phyloP scores from a whole-genome alignment of 83 land plant genomes.

The Larix sibirica region DNA sequence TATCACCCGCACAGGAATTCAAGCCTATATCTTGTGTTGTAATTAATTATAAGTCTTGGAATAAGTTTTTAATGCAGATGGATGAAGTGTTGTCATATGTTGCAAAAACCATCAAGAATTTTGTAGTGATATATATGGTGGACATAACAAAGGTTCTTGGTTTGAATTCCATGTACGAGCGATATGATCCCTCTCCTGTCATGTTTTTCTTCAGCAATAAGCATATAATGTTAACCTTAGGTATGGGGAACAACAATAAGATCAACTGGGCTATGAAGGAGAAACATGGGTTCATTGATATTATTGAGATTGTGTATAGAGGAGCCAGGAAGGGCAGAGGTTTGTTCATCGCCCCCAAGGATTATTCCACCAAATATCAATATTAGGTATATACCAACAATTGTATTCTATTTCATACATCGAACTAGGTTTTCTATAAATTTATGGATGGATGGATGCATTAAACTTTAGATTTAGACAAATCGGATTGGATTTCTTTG shows the following conservation, averaged over 20 bases:
- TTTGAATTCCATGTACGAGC: conserved; percentile 97
- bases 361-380: conserved; percentile 93
- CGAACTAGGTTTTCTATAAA: no score
- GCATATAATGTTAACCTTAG: conserved; percentile 97
- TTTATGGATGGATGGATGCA: no score
- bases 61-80: conserved; percentile 42
- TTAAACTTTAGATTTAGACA: no score
- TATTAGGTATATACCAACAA: background rate
- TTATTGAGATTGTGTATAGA: conserved; percentile 90
- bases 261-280: conserved; percentile 97
- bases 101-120: conserved; percentile 94
- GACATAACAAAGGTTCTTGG: conserved; percentile 96
- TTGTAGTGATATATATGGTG: conserved; percentile 93
- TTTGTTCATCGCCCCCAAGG: conserved; percentile 93
- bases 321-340: conserved; percentile 99
- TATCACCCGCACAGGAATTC: no score
- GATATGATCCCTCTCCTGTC: conserved; percentile 92
- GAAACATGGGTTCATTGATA: conserved; percentile 82
- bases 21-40: no score
- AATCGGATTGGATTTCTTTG: no score
- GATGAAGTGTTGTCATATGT: conserved; percentile 93
- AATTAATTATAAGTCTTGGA: no score
- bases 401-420: no score
- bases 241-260: conserved; percentile 97
- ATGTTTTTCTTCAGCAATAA: conserved; percentile 99